Percentiles rank a stretch among this genome's conserved stretches.
Conservation (phyloP, 1,139 yeast species). For the Yamadazyma jaroonii region DNA sequence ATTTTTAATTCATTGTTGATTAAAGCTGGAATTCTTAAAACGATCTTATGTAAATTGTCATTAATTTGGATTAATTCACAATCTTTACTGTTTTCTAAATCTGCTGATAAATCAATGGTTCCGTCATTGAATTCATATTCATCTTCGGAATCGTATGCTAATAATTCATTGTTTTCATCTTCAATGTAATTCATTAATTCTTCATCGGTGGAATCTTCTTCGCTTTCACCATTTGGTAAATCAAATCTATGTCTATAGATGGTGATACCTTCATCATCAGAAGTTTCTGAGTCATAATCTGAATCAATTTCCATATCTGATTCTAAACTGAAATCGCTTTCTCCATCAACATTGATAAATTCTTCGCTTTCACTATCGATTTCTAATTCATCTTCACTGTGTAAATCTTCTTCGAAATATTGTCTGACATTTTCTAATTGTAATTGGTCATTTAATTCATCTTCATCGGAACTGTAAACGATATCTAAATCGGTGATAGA, state of each 20-base stretch:
- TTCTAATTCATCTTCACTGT: conserved; percentile 29
- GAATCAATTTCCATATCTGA: conserved; percentile 22
- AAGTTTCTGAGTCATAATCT: conserved; percentile 21
- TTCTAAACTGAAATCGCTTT: conserved; percentile 15
- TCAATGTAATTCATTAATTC: conserved; percentile 26
- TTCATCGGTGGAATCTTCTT: conserved; percentile 39
- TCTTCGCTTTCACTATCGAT: conserved; percentile 25
- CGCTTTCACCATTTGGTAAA: conserved; percentile 34
- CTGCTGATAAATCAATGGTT: conserved; percentile 42
- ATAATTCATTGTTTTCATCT: conserved; percentile 20
- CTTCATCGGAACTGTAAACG: conserved; percentile 32
- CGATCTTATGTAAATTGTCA: conserved; percentile 41
- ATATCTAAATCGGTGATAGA: conserved; percentile 26
- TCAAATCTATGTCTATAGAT: conserved; percentile 43
- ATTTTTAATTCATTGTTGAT: conserved; percentile 43
- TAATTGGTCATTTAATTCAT: conserved; percentile 32
- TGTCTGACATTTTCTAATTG: conserved; percentile 41
- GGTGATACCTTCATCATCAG: conserved; percentile 43
- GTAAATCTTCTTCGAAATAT: conserved; percentile 35
- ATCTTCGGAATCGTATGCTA: conserved; percentile 33
- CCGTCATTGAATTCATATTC: conserved; percentile 24
- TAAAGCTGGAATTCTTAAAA: conserved; percentile 44
- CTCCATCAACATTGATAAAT: conserved; percentile 30
- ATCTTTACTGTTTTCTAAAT: conserved; percentile 44
- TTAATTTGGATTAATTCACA: conserved; percentile 43